These are phyloP conservation scores for Aspergillus ruber DNA, from an alignment of 2,329 filamentous ascomycete genomes.

Conservation along the genomic window DNA sequence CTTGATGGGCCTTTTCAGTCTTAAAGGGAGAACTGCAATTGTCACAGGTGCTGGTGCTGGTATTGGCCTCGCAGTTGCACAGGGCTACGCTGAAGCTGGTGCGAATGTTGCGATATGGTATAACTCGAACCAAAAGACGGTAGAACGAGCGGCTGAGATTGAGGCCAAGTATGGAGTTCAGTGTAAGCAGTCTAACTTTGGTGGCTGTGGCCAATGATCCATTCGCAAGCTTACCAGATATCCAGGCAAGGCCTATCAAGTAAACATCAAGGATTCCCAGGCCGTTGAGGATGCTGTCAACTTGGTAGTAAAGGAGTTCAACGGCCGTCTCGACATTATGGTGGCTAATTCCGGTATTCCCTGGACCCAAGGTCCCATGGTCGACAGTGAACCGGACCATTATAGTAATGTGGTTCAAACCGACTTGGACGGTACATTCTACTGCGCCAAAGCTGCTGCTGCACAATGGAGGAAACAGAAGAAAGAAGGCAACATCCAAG, in stretches of 20 bases:
- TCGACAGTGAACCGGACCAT: slow-evolving; percentile 58
- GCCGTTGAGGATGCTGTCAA: slow-evolving; percentile 38
- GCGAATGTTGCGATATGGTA: slow-evolving; percentile 69
- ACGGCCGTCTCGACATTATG: slow-evolving; percentile 69
- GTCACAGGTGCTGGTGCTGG: slow-evolving; percentile 64
- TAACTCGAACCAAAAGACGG: slow-evolving; percentile 60
- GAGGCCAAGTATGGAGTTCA: slow-evolving; percentile 61
- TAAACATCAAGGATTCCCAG: slow-evolving; percentile 39
- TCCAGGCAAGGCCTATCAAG: slow-evolving; percentile 45
- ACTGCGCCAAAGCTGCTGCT: slow-evolving; percentile 65
- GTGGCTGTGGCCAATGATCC: too few relatives aligned
- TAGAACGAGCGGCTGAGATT: slow-evolving; percentile 57
- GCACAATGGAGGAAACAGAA: slow-evolving; percentile 65
- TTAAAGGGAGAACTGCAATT: slow-evolving; percentile 64
- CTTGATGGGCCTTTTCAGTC: slow-evolving; percentile 61
- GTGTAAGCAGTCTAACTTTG: slow-evolving; percentile 22
- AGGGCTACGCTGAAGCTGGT: slow-evolving; percentile 63
- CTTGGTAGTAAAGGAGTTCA: slow-evolving; percentile 54
- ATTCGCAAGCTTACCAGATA: slow-evolving; percentile 1
- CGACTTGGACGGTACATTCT: slow-evolving; percentile 72
- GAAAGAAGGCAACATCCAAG: slow-evolving; percentile 58
- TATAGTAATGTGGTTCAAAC: slow-evolving; percentile 63
- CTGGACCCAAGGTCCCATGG: slow-evolving; percentile 63
- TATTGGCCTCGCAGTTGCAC: slow-evolving; percentile 60
- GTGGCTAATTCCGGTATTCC: slow-evolving; percentile 54